Evolutionary conservation across 345 rosid species (phyloP), one percentile per base, ranked within the genome.

Genomic region (Linum usitatissimum): DNA sequence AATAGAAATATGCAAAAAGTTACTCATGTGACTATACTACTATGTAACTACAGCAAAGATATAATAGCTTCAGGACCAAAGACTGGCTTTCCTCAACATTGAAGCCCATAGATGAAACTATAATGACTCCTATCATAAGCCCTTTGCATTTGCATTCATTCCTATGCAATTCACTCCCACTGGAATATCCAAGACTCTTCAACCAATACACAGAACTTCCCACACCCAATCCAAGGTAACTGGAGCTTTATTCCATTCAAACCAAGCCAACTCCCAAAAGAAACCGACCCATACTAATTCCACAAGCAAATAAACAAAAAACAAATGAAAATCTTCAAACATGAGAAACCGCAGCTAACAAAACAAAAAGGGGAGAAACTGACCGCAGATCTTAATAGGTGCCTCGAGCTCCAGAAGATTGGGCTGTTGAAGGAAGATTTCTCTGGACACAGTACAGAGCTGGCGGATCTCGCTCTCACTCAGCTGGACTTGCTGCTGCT

Each of bases 351-450:
- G 21, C 28, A 7, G 51, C 42, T 18, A 10, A 2, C 13, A 65
- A 15, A 45, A 20, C 0, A 23, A 5, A 20, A 36, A 10, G 56
- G 42, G 28, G 12, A 39, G 20, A 36, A 30, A 64, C 45, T 56
- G 76, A 90, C 95, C 97, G 59, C 97, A 90, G 85, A 90, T 85
- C 97, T 90, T 87, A 78, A 90, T 85, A 59, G 97, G 97, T 38
- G 97, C 92, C 66, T 83, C 85, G 57, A 90, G 95, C 65, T 87
- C 95, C 40, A 90, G 97, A 60, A 90, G 95, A 74, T 76, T 87
- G 40, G 97, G 92, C 66, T 90, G 97, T 15, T 84, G 85, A 71
- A 90, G 90, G 34, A 90, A 90, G 62, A 90, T 82, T 69, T 87
- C 84, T 66, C 70, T 70, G 42, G 97, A 76, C 9, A 80, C 85